Evolutionary conservation across 2,329 filamentous ascomycete genomes (phyloP).

Genomic region (Fusarium nematophilum): DNA sequence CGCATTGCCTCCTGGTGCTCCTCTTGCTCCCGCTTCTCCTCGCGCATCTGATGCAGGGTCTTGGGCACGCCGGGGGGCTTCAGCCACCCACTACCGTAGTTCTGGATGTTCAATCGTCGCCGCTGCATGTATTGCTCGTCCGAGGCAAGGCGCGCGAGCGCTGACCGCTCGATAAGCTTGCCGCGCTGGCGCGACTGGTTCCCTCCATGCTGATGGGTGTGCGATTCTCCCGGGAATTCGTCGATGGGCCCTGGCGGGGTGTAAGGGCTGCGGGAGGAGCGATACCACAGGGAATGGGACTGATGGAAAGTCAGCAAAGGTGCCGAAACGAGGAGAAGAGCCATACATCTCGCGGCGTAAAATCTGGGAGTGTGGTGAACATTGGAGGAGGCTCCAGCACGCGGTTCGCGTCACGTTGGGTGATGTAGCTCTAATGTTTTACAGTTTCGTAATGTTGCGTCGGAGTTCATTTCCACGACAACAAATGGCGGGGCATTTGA

Average conservation of each 20-base stretch:
- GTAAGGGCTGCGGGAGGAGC: constrained; percentile 67
- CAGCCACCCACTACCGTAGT: constrained; percentile 91
- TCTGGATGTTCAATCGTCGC: constrained; percentile 83
- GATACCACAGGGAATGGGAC: constrained; percentile 81
- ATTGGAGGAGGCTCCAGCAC: constrained; percentile 52
- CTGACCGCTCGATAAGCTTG: constrained; percentile 65
- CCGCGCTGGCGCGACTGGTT: constrained; percentile 53
- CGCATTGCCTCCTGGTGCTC: constrained; percentile 83
- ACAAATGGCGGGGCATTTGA: constrained; percentile 34
- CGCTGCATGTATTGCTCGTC: constrained; percentile 83
- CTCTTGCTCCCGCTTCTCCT: constrained; percentile 88
- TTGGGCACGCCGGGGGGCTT: constrained; percentile 89
- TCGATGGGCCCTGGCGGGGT: constrained; percentile 50
- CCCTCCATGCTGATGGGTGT: constrained; percentile 45
- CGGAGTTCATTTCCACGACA: constrained; percentile 25
- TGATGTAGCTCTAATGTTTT: constrained; percentile 10
- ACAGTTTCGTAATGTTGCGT: constrained; percentile 26
- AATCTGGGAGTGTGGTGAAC: constrained; percentile 73
- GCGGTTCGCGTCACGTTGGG: constrained; percentile 29
- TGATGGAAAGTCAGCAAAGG: constrained; percentile 49
- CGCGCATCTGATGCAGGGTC: constrained; percentile 88
- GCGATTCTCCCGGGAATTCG: constrained; percentile 43
- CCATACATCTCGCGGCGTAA: constrained; percentile 77
- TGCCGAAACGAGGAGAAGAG: neutral
- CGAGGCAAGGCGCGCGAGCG: constrained; percentile 74